Evolutionary conservation across 306 rosid species (phyloP).

Genomic region (Macrotyloma uniflorum): DNA sequence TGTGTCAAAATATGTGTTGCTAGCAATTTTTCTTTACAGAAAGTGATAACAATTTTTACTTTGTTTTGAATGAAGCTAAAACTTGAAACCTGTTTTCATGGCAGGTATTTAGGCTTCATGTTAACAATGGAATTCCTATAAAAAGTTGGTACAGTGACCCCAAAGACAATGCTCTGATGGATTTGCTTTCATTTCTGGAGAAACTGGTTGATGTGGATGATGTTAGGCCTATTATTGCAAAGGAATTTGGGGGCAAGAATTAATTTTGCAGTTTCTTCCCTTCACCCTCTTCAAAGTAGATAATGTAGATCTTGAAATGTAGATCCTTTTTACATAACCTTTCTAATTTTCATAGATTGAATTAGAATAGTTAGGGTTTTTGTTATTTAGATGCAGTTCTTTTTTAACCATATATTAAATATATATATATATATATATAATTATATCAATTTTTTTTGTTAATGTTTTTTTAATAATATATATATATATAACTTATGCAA

Average conservation of each 20-base stretch:
- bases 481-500: too few relatives aligned
- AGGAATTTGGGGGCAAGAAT: slow-evolving; percentile 60
- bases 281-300: neutral
- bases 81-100: slow-evolving; percentile 23
- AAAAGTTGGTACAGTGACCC: slow-evolving; percentile 88
- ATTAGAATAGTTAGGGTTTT: neutral
- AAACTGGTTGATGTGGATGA: slow-evolving; percentile 79
- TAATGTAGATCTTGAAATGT: slow-evolving; percentile 1
- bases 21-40: neutral
- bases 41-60: neutral
- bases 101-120: slow-evolving; percentile 85
- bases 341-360: neutral
- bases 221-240: slow-evolving; percentile 79
- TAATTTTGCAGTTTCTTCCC: slow-evolving; percentile 31
- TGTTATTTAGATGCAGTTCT: neutral
- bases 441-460: too few relatives aligned
- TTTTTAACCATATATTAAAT: neutral
- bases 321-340: neutral
- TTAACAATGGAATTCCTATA: slow-evolving; percentile 86
- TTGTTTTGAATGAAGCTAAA: slow-evolving; percentile 13
- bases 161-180: slow-evolving; percentile 61
- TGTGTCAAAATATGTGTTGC: neutral
- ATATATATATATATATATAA: neutral
- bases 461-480: too few relatives aligned
- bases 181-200: slow-evolving; percentile 86